A percentile compares a stretch with the other conserved stretches of the same genome.
These are phyloP conservation scores for Leucoagaricus sp. DNA, from an alignment of 1,284 basidiomycete genomes.

Conservation along the genomic window DNA sequence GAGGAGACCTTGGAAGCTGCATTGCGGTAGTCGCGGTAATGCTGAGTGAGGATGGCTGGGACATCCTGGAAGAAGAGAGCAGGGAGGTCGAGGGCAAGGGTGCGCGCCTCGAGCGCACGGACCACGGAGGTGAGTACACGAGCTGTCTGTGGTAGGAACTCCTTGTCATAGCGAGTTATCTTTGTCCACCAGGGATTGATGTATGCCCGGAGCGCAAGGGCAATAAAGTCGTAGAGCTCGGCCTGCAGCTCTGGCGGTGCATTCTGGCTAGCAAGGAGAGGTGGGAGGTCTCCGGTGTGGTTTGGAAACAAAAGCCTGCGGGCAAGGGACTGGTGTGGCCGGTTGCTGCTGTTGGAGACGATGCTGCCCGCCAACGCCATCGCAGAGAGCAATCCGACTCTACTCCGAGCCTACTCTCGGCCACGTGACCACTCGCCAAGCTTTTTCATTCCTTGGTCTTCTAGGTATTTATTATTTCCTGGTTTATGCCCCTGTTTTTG, in stretches of 20 bases:
- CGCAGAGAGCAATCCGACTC: slow-evolving; percentile 16
- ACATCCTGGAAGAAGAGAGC: slow-evolving; percentile 60
- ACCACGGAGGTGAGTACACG: slow-evolving; percentile 58
- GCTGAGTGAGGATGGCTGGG: slow-evolving; percentile 67
- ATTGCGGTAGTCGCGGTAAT: slow-evolving; percentile 73
- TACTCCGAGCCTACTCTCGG: neutral
- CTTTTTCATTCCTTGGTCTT: no score
- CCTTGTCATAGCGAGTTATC: slow-evolving; percentile 79
- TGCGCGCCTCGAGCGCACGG: slow-evolving; percentile 59
- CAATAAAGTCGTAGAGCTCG: slow-evolving; percentile 77
- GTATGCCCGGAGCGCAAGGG: slow-evolving; percentile 73
- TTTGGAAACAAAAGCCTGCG: slow-evolving; percentile 73
- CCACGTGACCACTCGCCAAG: neutral
- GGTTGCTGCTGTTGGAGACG: slow-evolving; percentile 18
- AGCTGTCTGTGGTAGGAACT: slow-evolving; percentile 74
- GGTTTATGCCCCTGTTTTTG: no score
- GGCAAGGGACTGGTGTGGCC: slow-evolving; percentile 44
- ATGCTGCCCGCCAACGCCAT: slow-evolving; percentile 15
- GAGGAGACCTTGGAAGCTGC: slow-evolving; percentile 61
- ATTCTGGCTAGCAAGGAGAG: slow-evolving; percentile 46
- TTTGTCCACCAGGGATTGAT: slow-evolving; percentile 83
- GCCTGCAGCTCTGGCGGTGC: slow-evolving; percentile 56
- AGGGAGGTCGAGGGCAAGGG: slow-evolving; percentile 55
- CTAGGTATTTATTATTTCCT: no score
- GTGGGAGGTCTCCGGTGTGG: slow-evolving; percentile 48